These are phyloP conservation scores for Paraglomus occultum DNA, from an alignment of 192 early-diverging fungal species.

Conservation along the genomic window DNA sequence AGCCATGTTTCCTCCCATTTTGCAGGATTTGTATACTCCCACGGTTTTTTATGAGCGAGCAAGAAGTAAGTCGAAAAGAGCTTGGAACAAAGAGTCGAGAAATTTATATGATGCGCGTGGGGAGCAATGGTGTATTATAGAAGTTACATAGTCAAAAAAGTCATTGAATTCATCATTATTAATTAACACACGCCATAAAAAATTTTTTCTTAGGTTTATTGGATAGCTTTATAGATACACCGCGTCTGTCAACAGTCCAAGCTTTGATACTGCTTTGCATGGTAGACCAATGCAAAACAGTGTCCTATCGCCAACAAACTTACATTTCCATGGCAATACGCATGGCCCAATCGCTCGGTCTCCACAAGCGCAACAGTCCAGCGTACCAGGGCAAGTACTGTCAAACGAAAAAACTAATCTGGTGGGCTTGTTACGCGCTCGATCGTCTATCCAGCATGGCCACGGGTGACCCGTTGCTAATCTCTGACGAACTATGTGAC, in stretches of 20 bases:
- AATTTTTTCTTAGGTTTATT: constrained; percentile 29
- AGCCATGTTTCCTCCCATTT: constrained; percentile 30
- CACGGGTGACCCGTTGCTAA: constrained; percentile 50
- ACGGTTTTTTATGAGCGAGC: constrained; percentile 22
- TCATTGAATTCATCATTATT: no score
- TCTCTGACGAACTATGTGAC: constrained; percentile 35
- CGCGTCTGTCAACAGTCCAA: constrained; percentile 43
- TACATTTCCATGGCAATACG: constrained; percentile 44
- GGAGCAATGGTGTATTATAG: no score
- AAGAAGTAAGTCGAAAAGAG: constrained; percentile 23
- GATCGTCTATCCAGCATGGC: constrained; percentile 35
- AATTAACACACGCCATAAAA: no score
- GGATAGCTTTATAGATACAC: constrained; percentile 41
- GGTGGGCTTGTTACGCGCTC: constrained; percentile 22
- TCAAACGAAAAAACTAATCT: constrained; percentile 28
- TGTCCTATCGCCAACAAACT: constrained; percentile 39
- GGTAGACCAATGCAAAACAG: constrained; percentile 40
- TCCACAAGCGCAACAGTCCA: constrained; percentile 31
- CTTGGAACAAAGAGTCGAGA: no score
- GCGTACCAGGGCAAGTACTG: constrained; percentile 11
- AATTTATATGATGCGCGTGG: neutral
- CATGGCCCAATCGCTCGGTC: constrained; percentile 45
- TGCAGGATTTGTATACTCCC: constrained; percentile 21
- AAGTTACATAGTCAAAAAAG: no score
- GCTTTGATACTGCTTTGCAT: constrained; percentile 42